phyloP scores from a whole-genome alignment of 768 basidiomycete species.

The Termitomyces sp. region DNA sequence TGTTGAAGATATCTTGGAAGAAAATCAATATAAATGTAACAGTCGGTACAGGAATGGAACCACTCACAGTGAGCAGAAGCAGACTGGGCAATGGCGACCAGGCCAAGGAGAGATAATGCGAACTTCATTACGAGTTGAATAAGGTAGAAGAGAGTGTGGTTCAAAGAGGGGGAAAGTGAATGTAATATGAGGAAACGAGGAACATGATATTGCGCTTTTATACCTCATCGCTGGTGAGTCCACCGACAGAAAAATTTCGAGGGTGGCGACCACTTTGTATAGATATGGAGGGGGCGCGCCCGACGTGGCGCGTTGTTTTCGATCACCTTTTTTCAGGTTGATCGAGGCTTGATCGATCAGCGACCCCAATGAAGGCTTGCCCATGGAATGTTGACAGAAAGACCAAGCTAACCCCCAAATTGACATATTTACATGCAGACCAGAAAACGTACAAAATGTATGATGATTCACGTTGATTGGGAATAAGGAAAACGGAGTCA shows the following conservation, averaged over 20 bases:
- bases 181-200: not conserved
- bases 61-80: constrained; percentile 13
- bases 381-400: not conserved
- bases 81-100: constrained; percentile 14
- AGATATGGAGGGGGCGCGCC: not conserved
- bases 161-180: not conserved
- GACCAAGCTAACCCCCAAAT: not conserved
- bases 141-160: constrained; percentile 1
- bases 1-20: constrained; percentile 24
- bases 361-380: not conserved
- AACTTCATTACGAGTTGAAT: constrained; percentile 18
- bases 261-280: not conserved
- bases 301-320: not conserved
- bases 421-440: no score
- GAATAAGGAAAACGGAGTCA: not conserved
- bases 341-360: not conserved
- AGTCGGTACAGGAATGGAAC: no score
- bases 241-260: not conserved
- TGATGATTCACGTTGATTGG: no score
- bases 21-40: not conserved
- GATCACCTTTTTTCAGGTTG: not conserved
- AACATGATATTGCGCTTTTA: not conserved
- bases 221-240: not conserved
- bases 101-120: constrained; percentile 10
- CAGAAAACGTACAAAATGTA: not conserved